Percentiles rank a stretch among this genome's conserved stretches.
These are phyloP conservation scores for Echeveria elegans DNA, from an alignment of 164 flowering plant species.

Conservation along the genomic window DNA sequence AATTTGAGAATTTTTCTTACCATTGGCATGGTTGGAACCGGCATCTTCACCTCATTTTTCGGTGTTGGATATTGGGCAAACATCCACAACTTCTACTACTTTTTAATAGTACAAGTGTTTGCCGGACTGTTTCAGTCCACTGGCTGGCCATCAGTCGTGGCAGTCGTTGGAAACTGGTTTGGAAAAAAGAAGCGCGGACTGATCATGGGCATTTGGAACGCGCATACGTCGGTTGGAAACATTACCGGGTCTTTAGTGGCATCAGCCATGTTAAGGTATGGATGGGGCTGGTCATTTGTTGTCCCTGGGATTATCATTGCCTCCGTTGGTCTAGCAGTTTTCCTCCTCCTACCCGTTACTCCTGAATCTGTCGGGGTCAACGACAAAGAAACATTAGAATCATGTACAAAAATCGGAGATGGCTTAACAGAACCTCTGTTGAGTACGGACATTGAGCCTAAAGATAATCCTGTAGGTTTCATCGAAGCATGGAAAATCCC, in stretches of 20 bases:
- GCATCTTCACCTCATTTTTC: slow-evolving; percentile 68
- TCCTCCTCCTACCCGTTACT: slow-evolving; percentile 60
- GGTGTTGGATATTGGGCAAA: slow-evolving; percentile 82
- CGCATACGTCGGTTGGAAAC: slow-evolving; percentile 91
- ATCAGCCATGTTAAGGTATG: slow-evolving; percentile 57
- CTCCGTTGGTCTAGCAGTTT: slow-evolving; percentile 46
- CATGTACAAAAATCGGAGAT: slow-evolving; percentile 33
- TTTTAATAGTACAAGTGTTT: slow-evolving; percentile 56
- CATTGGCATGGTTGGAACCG: slow-evolving; percentile 86
- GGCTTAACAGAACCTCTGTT: slow-evolving; percentile 42
- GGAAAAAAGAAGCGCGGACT: slow-evolving; percentile 85
- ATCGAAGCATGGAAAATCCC: slow-evolving; percentile 93
- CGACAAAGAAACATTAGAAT: slow-evolving; percentile 26
- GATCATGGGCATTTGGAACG: slow-evolving; percentile 97
- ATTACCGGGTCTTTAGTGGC: slow-evolving; percentile 81
- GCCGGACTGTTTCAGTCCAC: slow-evolving; percentile 91
- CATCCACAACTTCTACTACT: slow-evolving; percentile 63
- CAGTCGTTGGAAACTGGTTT: slow-evolving; percentile 95
- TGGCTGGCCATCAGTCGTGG: slow-evolving; percentile 98
- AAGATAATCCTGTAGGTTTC: slow-evolving; percentile 61
- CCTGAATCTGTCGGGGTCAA: slow-evolving; percentile 57
- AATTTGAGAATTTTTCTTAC: slow-evolving; percentile 68
- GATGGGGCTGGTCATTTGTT: slow-evolving; percentile 97
- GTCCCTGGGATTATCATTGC: slow-evolving; percentile 72
- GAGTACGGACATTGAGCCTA: slow-evolving; percentile 8